Evolutionary conservation across 2,329 filamentous ascomycete genomes (phyloP), one percentile per base, ranked within the genome.

Genomic region (Neofusicoccum laricinum): DNA sequence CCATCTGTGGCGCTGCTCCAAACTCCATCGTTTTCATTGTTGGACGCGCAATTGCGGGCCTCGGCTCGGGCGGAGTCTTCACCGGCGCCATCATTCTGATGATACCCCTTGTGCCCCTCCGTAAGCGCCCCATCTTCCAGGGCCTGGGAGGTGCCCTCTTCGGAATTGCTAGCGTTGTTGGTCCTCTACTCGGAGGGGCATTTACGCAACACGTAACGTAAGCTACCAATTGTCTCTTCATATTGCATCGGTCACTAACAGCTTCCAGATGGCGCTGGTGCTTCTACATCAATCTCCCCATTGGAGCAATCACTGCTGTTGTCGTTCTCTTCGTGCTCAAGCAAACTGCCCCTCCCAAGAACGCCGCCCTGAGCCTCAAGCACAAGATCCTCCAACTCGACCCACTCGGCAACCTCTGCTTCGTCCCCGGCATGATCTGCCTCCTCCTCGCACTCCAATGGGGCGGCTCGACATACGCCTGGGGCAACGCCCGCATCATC

Each of bases 241-340:
- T 12, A 40, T 40, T 40, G 1, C 38, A 40, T 15, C 3, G 38
- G 5, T 43, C 14, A 43, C n/a, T 43, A 8, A 43, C 41, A 78
- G 36, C 68, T 80, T 2, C 75, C 78, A 15, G 41, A 1, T 82
- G 81, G 80, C 69, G 81, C 12, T 82, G 80, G 80, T 83, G 78
- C 67, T 82, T 82, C 72, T 83, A 80, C 63, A 83, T 85, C 71
- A 85, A 86, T 66, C 73, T 86, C 1, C 84, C 83, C 0, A 77
- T 85, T 32, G 81, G 81, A 14, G 79, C 74, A 1, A 66, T 82
- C 14, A 80, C 80, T 0, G 75, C 75, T 1, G 74, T 78, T 65
- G 76, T 79, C 66, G 71, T 78, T 46, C 69, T 77, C 61, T 78
- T 80, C 68, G 73, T 79, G 61, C 68, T 68, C 1, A 69, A 59